A percentile compares a stretch with the other conserved stretches of the same genome.
These are phyloP conservation scores for Fagus sylvatica DNA, from an alignment of 306 rosid species.

Conservation along the genomic window DNA sequence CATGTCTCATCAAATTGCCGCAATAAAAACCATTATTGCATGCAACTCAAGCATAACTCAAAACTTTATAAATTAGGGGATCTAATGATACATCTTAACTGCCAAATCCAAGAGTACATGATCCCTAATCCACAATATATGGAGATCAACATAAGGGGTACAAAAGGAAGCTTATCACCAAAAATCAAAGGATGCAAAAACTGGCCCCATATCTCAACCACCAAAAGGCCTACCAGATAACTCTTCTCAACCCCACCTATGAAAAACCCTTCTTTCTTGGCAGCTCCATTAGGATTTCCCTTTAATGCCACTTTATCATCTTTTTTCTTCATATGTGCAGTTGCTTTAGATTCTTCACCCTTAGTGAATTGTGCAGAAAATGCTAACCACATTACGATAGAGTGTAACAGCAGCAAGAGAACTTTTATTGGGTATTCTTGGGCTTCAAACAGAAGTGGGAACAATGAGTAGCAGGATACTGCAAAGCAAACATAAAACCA, in stretches of 20 bases:
- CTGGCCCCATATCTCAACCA: conserved; percentile 80
- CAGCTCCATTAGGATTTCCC: conserved; percentile 12
- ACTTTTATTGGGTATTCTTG: conserved; percentile 87
- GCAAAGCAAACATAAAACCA: conserved; percentile 27
- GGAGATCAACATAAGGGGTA: conserved; percentile 79
- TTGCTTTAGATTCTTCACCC: conserved; percentile 31
- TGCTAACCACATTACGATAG: conserved; percentile 68
- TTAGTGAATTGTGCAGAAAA: conserved; percentile 61
- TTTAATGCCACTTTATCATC: conserved; percentile 19
- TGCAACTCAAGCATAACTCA: neutral
- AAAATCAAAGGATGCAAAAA: conserved; percentile 72
- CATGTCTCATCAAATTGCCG: too few relatives aligned
- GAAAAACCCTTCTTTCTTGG: conserved; percentile 34
- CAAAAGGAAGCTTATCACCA: conserved; percentile 68
- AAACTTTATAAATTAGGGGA: neutral
- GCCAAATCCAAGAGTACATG: conserved; percentile 88
- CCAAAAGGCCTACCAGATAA: conserved; percentile 64
- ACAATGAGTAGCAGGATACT: conserved; percentile 85
- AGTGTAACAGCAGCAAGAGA: conserved; percentile 62
- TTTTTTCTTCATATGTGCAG: conserved; percentile 24
- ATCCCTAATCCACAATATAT: conserved; percentile 71
- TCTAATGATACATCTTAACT: conserved; percentile 55
- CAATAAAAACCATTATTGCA: neutral
- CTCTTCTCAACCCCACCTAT: conserved; percentile 51
- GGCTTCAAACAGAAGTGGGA: conserved; percentile 77